Conservation (phyloP, 2,329 filamentous ascomycete species). For the Trichophyton simii region DNA sequence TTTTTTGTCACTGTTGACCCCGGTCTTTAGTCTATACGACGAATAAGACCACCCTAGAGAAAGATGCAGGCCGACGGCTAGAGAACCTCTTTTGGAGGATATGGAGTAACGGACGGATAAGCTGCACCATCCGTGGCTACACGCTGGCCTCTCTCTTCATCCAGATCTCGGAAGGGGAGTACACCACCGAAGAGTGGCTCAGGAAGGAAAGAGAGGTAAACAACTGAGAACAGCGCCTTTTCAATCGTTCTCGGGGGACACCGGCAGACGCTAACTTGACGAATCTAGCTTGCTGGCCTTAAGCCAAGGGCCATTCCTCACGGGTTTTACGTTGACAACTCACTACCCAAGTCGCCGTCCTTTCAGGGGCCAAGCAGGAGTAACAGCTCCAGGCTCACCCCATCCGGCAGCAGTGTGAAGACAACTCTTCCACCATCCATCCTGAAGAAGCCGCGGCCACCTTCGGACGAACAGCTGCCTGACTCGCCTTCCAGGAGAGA, state of each 20-base stretch:
- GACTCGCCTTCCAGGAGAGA: conserved; percentile 6
- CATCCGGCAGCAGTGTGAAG: conserved; percentile 8
- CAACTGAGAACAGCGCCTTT: neutral
- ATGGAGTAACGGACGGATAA: conserved; percentile 33
- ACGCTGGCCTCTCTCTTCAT: conserved; percentile 34
- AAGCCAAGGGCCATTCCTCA: neutral
- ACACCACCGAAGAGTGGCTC: conserved; percentile 9
- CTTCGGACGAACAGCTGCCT: conserved; percentile 22
- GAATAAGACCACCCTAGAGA: conserved; percentile 32
- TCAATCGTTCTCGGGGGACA: neutral
- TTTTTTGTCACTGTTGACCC: conserved; percentile 8
- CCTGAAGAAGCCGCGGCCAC: conserved; percentile 27
- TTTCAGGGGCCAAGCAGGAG: conserved; percentile 4
- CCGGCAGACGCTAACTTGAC: neutral
- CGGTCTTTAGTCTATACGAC: conserved; percentile 33
- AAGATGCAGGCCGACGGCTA: conserved; percentile 32
- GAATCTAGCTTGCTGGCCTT: neutral
- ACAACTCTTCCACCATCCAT: conserved; percentile 25
- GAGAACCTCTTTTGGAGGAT: conserved; percentile 44
- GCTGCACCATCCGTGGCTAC: conserved; percentile 26
- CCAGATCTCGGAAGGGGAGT: conserved; percentile 28
- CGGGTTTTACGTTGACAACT: neutral
- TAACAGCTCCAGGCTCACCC: neutral
- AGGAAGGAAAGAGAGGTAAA: conserved; percentile 12
- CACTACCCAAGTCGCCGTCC: neutral